Evolutionary conservation across 345 rosid genomes (phyloP).

Genomic region (Excoecaria cochinchinensis): DNA sequence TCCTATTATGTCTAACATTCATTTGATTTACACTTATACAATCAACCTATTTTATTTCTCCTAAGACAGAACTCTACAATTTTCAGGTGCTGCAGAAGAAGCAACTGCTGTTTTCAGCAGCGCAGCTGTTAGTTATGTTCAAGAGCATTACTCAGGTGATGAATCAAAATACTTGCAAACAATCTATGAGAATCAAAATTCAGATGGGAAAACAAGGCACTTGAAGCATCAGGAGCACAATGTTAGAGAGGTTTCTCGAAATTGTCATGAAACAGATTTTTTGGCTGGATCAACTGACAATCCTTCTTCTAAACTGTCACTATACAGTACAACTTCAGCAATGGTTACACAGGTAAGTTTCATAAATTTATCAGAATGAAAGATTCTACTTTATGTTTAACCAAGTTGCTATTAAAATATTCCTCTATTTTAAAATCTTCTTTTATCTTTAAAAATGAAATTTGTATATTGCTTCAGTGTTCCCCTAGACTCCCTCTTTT

Average conservation of each 20-base stretch:
- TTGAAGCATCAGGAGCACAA: slow-evolving; percentile 65
- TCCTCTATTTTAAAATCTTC: not conserved
- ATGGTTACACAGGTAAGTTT: slow-evolving; percentile 61
- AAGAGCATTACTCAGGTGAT: slow-evolving; percentile 61
- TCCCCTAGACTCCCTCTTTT: no score
- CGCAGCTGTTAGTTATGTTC: slow-evolving; percentile 74
- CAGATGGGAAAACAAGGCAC: slow-evolving; percentile 55
- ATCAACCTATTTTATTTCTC: not conserved
- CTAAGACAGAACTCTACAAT: no score
- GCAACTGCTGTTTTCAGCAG: slow-evolving; percentile 76
- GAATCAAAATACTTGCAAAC: slow-evolving; percentile 37
- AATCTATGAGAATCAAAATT: slow-evolving; percentile 52
- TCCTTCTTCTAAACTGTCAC: slow-evolving; percentile 49
- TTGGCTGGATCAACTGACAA: slow-evolving; percentile 48
- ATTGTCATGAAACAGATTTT: slow-evolving; percentile 39
- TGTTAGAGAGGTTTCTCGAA: slow-evolving; percentile 62
- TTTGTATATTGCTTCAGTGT: not conserved
- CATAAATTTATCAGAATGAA: not conserved
- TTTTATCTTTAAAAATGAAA: not conserved
- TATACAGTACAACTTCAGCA: slow-evolving; percentile 83
- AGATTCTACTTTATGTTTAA: not conserved
- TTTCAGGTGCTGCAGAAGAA: slow-evolving; percentile 88
- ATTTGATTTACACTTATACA: not conserved
- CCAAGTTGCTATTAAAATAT: not conserved
- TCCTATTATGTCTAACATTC: not conserved